These are phyloP conservation scores for Cutaneotrichosporon cutaneum DNA, from an alignment of 1,284 basidiomycete species.

Conservation along the genomic window DNA sequence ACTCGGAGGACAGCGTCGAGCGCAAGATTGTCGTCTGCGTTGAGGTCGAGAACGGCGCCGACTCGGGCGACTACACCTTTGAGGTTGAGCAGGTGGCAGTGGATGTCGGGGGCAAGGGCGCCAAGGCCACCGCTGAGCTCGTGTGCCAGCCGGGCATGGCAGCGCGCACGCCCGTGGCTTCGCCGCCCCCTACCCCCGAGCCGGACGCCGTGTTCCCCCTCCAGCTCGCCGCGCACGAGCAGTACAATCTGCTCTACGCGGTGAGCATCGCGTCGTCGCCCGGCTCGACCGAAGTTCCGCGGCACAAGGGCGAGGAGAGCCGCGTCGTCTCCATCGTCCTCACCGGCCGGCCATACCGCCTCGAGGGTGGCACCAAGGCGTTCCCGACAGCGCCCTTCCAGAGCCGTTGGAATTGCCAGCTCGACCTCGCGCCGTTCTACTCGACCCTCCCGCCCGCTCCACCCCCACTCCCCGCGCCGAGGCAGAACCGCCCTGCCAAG, in stretches of 20 bases:
- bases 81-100: conserved; percentile 70
- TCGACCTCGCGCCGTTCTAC: conserved; percentile 64
- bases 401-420: conserved; percentile 80
- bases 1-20: conserved; percentile 69
- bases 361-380: conserved; percentile 1
- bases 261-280: conserved; percentile 57
- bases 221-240: conserved; percentile 65
- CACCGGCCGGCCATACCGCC: conserved; percentile 61
- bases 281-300: conserved; percentile 18
- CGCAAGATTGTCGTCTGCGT: conserved; percentile 79
- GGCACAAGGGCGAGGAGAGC: conserved; percentile 59
- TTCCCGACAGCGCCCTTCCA: conserved; percentile 68
- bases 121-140: conserved; percentile 59
- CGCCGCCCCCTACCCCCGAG: background rate
- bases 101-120: conserved; percentile 70
- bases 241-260: conserved; percentile 82
- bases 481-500: conserved; percentile 13
- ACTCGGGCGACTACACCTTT: conserved; percentile 61
- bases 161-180: conserved; percentile 23
- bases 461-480: conserved; percentile 15
- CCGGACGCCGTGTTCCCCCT: conserved; percentile 62
- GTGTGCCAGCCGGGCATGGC: conserved; percentile 50
- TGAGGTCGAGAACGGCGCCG: conserved; percentile 64
- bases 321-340: conserved; percentile 75
- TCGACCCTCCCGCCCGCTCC: conserved; percentile 30